Percentiles rank a stretch among this genome's conserved stretches.
Evolutionary conservation across 306 rosid genomes (phyloP).

Genomic region (Lathyrus sativus): DNA sequence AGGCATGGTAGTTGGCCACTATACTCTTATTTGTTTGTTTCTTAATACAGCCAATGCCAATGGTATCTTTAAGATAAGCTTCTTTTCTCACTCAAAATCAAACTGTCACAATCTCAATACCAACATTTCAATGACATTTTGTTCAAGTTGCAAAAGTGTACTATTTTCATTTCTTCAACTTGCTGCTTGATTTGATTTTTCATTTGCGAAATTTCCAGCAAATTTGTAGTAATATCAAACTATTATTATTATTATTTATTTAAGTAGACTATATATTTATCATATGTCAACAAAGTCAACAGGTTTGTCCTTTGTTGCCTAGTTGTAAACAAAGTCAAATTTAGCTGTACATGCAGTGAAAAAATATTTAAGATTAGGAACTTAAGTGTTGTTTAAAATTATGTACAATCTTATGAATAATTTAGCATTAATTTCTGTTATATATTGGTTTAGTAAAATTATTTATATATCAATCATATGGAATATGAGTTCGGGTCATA

Average conservation of each 20-base stretch:
- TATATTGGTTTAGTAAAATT: no score
- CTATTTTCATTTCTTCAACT: slow-evolving; percentile 11
- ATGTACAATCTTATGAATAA: no score
- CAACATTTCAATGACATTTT: neutral
- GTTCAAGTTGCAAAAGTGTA: slow-evolving; percentile 24
- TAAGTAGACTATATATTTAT: neutral
- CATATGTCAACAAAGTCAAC: slow-evolving; percentile 54
- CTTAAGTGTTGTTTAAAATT: no score
- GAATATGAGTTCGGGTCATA: neutral
- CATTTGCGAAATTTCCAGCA: neutral
- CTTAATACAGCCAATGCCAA: slow-evolving; percentile 3
- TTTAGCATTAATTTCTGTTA: no score
- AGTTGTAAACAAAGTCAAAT: slow-evolving; percentile 3
- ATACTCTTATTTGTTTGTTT: slow-evolving; percentile 24
- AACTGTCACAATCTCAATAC: slow-evolving; percentile 14
- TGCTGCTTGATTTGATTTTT: slow-evolving; percentile 7
- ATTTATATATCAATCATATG: no score
- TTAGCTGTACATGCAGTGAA: neutral
- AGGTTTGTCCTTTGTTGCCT: neutral
- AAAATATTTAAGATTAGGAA: neutral
- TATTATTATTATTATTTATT: neutral
- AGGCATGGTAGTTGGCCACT: slow-evolving; percentile 38
- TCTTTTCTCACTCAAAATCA: slow-evolving; percentile 20
- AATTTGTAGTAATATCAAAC: neutral
- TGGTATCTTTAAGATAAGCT: slow-evolving; percentile 8